Percentiles rank a stretch among this genome's conserved stretches.
phyloP scores from a whole-genome alignment of 2,329 filamentous ascomycete species.

The Diaporthe amygdali region DNA sequence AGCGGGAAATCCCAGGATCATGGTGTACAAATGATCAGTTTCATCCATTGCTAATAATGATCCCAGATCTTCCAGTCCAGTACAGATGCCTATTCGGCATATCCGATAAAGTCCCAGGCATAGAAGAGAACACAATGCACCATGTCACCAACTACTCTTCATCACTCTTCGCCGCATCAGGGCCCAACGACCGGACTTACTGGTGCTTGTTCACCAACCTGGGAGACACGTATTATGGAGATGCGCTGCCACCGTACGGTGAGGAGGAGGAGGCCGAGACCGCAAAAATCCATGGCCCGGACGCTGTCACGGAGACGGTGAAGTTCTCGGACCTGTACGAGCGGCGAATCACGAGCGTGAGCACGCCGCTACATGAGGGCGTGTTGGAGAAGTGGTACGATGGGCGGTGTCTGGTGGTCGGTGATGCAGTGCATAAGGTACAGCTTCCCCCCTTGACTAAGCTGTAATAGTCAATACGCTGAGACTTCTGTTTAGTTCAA shows the following conservation, averaged over 20 bases:
- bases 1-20: neutral
- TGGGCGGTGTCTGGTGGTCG: constrained; percentile 35
- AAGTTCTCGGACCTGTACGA: constrained; percentile 26
- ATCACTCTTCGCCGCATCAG: constrained; percentile 19
- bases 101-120: constrained; percentile 19
- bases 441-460: neutral
- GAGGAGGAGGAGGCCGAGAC: constrained; percentile 24
- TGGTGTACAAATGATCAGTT: neutral
- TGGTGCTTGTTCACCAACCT: constrained; percentile 28
- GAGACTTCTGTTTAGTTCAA: neutral
- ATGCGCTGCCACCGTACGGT: constrained; percentile 25
- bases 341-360: constrained; percentile 28
- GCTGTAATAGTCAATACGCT: too few relatives aligned
- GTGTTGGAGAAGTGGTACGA: constrained; percentile 41
- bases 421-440: constrained; percentile 42
- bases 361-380: constrained; percentile 40
- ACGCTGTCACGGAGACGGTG: constrained; percentile 22
- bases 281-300: neutral
- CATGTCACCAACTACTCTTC: constrained; percentile 9
- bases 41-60: neutral
- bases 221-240: constrained; percentile 14
- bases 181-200: constrained; percentile 27
- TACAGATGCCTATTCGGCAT: constrained; percentile 30
- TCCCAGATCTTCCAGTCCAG: neutral
- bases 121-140: constrained; percentile 5